Base-by-base conservation (phyloP, 176 grass and related monocot species). In the Elymus sibiricus region DNA sequence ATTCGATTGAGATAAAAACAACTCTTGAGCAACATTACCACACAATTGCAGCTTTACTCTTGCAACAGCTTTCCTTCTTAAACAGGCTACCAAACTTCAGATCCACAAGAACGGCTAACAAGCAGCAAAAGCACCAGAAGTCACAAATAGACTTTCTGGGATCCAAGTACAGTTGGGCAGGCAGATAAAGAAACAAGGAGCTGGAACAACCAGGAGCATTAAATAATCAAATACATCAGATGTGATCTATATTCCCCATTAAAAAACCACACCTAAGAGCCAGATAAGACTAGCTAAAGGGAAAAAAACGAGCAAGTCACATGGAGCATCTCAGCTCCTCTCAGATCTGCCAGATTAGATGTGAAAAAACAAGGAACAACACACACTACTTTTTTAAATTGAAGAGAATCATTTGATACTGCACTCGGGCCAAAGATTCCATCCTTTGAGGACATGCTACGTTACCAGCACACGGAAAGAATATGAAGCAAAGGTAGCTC, bases 211-310 rank as follows among this genome's bases (percentile, higher is more conserved):
- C 78, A 19, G 46, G 67, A 21, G 1, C 24, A 88, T 88, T 85
- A 70, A 88, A 81, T 85, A 88, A 71, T 84, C 16, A 63, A 85
- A 91, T 81, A 85, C 73, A 83, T 32, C 24, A 77, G 85, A 91
- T 88, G 81, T 81, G 86, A 91, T 91, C 85, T 91, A 76, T 62
- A 91, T 77, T 85, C 70, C 69, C 39, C 77, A 81, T 81, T 87
- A 76, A 91, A 88, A 80, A 84, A 64, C 27, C 39, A 76, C 28
- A 64, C 46, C 69, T 74, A 87, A 70, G 70, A 87, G 37, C 60
- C 70, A 87, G 81, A 81, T 81, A 85, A 77, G 82, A 29, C 15
- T 29, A 88, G 62, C 38, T 56, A 53, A 44, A 81, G 12, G 31
- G 47, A 66, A 67, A 64, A 64, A 75, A 84, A 79, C 62, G 69